Conservation (phyloP, 2,329 filamentous ascomycete species). For the Furcasterigmium furcatum region DNA sequence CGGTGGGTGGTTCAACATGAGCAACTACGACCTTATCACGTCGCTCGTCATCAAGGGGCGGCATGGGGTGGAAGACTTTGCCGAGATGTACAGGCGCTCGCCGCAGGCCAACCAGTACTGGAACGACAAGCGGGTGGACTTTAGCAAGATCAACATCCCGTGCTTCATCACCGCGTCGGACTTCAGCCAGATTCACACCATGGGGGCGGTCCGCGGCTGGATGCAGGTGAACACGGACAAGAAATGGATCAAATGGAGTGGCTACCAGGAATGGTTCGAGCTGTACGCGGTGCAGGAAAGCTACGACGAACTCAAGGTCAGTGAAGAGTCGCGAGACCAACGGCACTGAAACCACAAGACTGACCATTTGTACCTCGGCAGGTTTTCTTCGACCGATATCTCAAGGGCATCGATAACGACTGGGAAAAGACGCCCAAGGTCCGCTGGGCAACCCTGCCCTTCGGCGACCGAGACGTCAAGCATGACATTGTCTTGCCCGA, state of each 20-base stretch:
- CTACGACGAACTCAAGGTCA: conserved; percentile 26
- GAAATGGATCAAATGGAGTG: conserved; percentile 36
- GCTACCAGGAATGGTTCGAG: conserved; percentile 41
- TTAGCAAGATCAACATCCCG: conserved; percentile 28
- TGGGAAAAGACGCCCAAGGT: conserved; percentile 44
- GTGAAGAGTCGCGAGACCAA: not conserved
- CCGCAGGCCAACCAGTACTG: conserved; percentile 29
- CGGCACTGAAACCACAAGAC: not conserved
- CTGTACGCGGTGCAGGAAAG: conserved; percentile 29
- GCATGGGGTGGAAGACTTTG: conserved; percentile 32
- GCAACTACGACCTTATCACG: conserved; percentile 37
- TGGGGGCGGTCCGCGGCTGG: conserved; percentile 22
- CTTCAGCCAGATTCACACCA: conserved; percentile 17
- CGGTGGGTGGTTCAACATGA: conserved; percentile 35
- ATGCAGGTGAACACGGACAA: conserved; percentile 24
- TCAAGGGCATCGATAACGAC: conserved; percentile 36
- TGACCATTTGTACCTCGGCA: not conserved
- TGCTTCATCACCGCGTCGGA: conserved; percentile 29
- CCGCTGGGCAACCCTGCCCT: conserved; percentile 34
- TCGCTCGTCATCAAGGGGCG: conserved; percentile 29
- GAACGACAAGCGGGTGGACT: conserved; percentile 31
- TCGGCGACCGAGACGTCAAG: conserved; percentile 25
- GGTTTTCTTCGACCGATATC: conserved; percentile 28
- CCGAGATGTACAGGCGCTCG: conserved; percentile 34
- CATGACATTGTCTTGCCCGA: conserved; percentile 26